Evolutionary conservation across 352 stramenopile genomes (phyloP), one percentile per base, ranked within the genome.

Genomic region (Halophytophthora batemanensis): DNA sequence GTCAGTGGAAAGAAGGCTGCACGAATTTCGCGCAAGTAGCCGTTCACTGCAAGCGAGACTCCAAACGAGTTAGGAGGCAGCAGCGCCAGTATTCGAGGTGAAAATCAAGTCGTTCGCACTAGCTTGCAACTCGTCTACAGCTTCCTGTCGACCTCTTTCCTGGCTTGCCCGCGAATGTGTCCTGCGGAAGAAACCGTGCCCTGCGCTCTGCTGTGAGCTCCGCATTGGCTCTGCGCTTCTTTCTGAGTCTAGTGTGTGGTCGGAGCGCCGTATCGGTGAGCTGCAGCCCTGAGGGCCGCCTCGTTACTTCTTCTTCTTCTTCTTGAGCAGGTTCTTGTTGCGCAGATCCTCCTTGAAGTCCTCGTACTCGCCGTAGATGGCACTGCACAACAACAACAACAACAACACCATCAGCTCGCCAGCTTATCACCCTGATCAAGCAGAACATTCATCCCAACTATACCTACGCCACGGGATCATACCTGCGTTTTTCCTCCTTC

Each of bases 401-500:
- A 47, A 8, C n/a, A n/a, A 31, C 33, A 14, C 22, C 1, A 3
- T 52, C 45, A 52, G 33, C 25, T 33, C 25, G 23, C 41, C n/a
- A n/a, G n/a, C n/a, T n/a, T n/a, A n/a, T n/a, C n/a, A n/a, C n/a
- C n/a, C n/a, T n/a, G n/a, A 36, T 11, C 22, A 2, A 28, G 28
- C 17, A 34, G 7, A 34, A 5, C 15, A 21, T 4, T 15, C 28
- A 44, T 14, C 22, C 23, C 6, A 19, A 17, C 11, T 5, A 50
- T 7, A 21, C 1, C 6, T 19, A 14, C 13, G 14, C 22, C 12
- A 8, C 6, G 33, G 54, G n/a, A n/a, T n/a, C 61, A 21, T 61
- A 89, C 74, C 81, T 94, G 45, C 82, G 80, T 61, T 87, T 79
- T 56, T 95, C 84, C 54, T 95, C 84, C 52, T 87, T 77, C 62